Percentiles rank a stretch among this genome's conserved stretches.
phyloP scores from a whole-genome alignment of 1,284 basidiomycete genomes.

The Agaricales sp. region DNA sequence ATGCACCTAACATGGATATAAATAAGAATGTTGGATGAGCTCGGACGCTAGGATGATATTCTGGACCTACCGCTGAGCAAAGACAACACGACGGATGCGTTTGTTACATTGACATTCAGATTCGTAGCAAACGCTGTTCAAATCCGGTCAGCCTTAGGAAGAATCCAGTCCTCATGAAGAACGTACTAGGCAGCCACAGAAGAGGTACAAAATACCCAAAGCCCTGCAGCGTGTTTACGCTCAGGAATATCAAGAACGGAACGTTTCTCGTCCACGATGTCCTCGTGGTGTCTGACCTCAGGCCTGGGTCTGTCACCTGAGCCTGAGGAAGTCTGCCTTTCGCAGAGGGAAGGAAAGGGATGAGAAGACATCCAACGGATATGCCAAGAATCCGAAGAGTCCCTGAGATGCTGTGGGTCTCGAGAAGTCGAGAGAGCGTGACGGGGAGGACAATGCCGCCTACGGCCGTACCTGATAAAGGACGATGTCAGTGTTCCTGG shows the following conservation, averaged over 20 bases:
- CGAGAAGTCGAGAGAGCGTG: not conserved
- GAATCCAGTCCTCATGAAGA: not conserved
- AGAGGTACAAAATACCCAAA: constrained; percentile 15
- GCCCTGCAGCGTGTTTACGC: constrained; percentile 16
- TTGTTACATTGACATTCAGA: constrained; percentile 16
- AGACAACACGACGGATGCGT: constrained; percentile 18
- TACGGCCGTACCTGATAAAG: constrained; percentile 16
- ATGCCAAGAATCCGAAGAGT: constrained; percentile 14
- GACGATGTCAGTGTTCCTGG: not conserved
- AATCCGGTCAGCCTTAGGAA: not conserved
- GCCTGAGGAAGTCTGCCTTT: constrained; percentile 15
- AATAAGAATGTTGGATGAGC: not conserved
- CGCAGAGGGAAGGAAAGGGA: constrained; percentile 12
- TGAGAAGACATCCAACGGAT: constrained; percentile 4
- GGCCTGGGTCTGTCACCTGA: constrained; percentile 8
- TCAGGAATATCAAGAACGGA: constrained; percentile 13
- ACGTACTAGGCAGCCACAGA: constrained; percentile 15
- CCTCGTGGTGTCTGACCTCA: too few species aligned
- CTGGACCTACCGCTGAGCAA: constrained; percentile 20
- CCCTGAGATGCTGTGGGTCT: not conserved
- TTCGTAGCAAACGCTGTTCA: constrained; percentile 20
- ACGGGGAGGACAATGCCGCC: constrained; percentile 12
- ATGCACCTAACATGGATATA: constrained; percentile 12
- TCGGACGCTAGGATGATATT: too few species aligned
- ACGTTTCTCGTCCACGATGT: constrained; percentile 12